Evolutionary conservation across 1,139 yeast genomes (phyloP), one percentile per base, ranked within the genome.

Genomic region (Komagataea norvegica): DNA sequence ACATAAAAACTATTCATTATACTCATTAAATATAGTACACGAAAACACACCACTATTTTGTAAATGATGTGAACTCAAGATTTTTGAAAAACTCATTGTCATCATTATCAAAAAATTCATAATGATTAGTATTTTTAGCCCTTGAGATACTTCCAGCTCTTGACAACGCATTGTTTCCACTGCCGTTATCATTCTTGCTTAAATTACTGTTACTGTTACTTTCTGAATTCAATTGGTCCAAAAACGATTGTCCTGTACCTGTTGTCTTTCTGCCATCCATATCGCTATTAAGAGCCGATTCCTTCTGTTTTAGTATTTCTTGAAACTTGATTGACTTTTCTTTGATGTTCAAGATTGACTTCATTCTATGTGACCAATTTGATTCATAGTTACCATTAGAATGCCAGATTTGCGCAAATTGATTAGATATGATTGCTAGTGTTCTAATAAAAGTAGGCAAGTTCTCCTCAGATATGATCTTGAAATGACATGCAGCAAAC

Each of bases 341-440:
- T 31, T 67, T 65, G 32, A 82, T 57, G n/a, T 60, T 59, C 15
- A 62, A 55, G 33, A 83, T 69, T 48, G 81, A 87, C 40, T 68
- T 72, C 41, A 77, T 70, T 42, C 94, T 62, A 47, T 74, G 77
- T 14, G 75, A 67, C 93, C 94, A 84, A 51, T 72, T 77, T 18
- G 81, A 70, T 8, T 68, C 64, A 54, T 69, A 78, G 34, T 67
- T 64, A 7, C 75, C 79, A 20, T 67, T 65, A 10, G 62, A 56
- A 40, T 80, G 83, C 87, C 91, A 84, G 8, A 80, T 80, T 21
- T 72, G 71, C 1, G 95, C 88, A 60, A 85, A 83, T 43, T 79
- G 80, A 45, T 77, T 73, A 3, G 89, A 82, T 34, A 79, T 68
- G 18, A 82, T 59, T 2, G 85, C 77, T 43, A 83, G 60, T 44